Percentiles rank a stretch among this genome's conserved stretches.
These are phyloP conservation scores for Ascochyta pisi DNA, from an alignment of 2,329 filamentous ascomycete genomes.

Conservation along the genomic window DNA sequence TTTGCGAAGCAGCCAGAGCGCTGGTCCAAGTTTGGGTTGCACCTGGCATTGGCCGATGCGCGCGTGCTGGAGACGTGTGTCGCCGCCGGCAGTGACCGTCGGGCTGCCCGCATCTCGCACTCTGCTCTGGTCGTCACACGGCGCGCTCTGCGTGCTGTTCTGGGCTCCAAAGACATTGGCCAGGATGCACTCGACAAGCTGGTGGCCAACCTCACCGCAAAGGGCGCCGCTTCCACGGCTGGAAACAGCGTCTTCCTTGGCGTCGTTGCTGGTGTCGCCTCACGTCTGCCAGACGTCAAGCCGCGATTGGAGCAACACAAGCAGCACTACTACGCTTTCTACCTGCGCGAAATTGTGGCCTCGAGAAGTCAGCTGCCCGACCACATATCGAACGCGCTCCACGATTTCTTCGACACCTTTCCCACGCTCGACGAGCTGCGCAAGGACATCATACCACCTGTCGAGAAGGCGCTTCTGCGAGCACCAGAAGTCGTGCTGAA, in stretches of 20 bases:
- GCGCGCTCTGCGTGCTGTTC: conserved; percentile 77
- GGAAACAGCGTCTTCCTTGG: conserved; percentile 82
- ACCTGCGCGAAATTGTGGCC: conserved; percentile 81
- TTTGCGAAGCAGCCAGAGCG: conserved; percentile 64
- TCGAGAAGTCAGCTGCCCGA: conserved; percentile 74
- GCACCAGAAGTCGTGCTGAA: conserved; percentile 88
- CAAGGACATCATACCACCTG: conserved; percentile 75
- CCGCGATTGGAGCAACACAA: conserved; percentile 70
- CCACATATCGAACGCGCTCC: conserved; percentile 75
- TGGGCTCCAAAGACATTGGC: conserved; percentile 65
- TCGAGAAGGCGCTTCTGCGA: conserved; percentile 88
- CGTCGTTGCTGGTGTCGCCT: conserved; percentile 84
- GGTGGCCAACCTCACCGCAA: conserved; percentile 72
- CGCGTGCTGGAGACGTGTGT: conserved; percentile 80
- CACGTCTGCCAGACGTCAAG: conserved; percentile 70
- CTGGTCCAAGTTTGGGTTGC: conserved; percentile 70
- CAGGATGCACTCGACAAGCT: conserved; percentile 68
- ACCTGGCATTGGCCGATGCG: conserved; percentile 73
- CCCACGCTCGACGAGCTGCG: conserved; percentile 75
- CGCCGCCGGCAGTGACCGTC: conserved; percentile 48
- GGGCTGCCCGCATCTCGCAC: conserved; percentile 65
- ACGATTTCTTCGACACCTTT: conserved; percentile 84
- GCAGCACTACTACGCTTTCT: conserved; percentile 79
- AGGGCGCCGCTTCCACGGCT: conserved; percentile 67
- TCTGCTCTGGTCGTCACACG: conserved; percentile 81